Base-by-base conservation (phyloP, 441 rosid genomes). In the Bocquillonia castaneifolia region DNA sequence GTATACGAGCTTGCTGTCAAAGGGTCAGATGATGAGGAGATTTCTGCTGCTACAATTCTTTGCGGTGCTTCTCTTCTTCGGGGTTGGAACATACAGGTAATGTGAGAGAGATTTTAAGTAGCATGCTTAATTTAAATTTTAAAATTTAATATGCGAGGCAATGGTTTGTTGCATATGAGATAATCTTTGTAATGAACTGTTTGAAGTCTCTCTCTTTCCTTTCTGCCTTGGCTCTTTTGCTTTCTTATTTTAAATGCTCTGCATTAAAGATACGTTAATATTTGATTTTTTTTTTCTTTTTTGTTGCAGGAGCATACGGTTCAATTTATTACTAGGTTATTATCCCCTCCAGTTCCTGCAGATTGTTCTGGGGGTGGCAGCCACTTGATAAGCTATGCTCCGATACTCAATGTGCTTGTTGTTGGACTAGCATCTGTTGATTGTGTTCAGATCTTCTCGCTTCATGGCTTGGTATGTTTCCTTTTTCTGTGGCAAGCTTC, bases 31-130 rank as follows among this genome's bases (percentile, higher is more conserved):
- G 97, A 95, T 73, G 98, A 95, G 83, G 92, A 89, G 93, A 85
- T 95, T 67, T 88, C 88, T 42, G 98, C 89, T 69, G 98, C 95
- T 78, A 84, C 96, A 73, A 84, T 92, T 83, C 93, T 95, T 72
- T 92, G 99, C 69, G 99, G 99, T 70, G 96, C 93, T 69, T 87
- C 99, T 76, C 86, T 95, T 52, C 81, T 89, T 79, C 96, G 97
- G 73, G 96, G 98, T 77, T 95, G 98, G 98, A 90, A 85, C 72
- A 73, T 88, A 78, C 99, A 92, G 93, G 99, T 90, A 72, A 77
- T 26, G 55, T 37, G 57, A 47, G 40, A 42, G 65, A 63, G 60
- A n/a, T 64, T 60, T 45, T 28, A 8, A 29, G 37, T 36, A 68
- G 73, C 42, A 59, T 34, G 28, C 28, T 48, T 22, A 52, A 22